phyloP scores from a whole-genome alignment of 2,329 filamentous ascomycete species.

The Teratosphaeriaceae sp. region DNA sequence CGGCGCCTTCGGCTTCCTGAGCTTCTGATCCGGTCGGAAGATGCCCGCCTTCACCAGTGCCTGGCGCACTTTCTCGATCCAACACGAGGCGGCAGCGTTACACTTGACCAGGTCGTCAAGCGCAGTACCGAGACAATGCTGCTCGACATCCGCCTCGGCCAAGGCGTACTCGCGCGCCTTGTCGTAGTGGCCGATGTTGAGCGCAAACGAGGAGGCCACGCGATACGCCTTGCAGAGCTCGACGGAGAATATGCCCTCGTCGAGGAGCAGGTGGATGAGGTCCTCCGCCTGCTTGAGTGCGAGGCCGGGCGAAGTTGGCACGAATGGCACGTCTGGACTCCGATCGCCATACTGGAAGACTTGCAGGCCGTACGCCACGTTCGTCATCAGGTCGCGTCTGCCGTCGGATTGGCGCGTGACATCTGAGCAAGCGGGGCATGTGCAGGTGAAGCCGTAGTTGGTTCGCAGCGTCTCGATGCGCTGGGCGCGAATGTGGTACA shows the following conservation, averaged over 20 bases:
- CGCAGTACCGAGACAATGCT: conserved; percentile 19
- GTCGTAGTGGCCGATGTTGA: conserved; percentile 9
- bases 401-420: conserved; percentile 13
- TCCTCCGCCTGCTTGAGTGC: conserved; percentile 10
- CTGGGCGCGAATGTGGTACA: conserved; percentile 9
- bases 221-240: conserved; percentile 21
- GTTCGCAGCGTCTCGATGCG: conserved; percentile 14
- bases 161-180: conserved; percentile 16
- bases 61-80: conserved; percentile 6
- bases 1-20: conserved; percentile 12
- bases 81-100: conserved; percentile 6
- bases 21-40: not conserved
- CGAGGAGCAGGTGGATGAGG: conserved; percentile 82
- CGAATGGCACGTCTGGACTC: not conserved
- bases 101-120: conserved; percentile 8
- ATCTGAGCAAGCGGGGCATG: conserved; percentile 21
- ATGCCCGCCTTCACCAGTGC: conserved; percentile 3
- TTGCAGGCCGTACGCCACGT: conserved; percentile 6
- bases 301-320: not conserved
- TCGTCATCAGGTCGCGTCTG: conserved; percentile 10
- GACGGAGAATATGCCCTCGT: conserved; percentile 62
- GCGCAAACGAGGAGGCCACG: conserved; percentile 14
- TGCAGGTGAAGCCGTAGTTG: conserved; percentile 25
- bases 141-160: conserved; percentile 23
- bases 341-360: conserved; percentile 4